A percentile compares a stretch with the other conserved stretches of the same genome.
Evolutionary conservation across 805 yeast species (phyloP).

Genomic region (Torulaspora franciscae): DNA sequence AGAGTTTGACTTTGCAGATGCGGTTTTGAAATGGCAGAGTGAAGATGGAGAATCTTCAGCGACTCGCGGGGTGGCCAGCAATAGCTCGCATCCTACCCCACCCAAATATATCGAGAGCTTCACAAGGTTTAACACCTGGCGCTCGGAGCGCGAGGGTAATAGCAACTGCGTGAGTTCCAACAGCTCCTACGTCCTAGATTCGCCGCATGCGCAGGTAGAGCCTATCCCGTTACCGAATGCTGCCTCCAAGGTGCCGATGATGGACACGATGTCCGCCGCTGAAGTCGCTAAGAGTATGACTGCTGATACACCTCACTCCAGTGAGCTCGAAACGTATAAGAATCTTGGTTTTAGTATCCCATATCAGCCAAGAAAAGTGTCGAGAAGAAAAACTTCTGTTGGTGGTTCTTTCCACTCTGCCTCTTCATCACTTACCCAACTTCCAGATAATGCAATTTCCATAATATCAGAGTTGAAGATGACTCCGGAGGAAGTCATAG

Average conservation of each 20-base stretch:
- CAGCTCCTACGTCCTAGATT: conserved; percentile 25
- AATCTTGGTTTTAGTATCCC: background rate
- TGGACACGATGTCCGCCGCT: conserved; percentile 16
- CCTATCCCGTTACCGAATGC: conserved; percentile 38
- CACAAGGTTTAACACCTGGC: conserved; percentile 14
- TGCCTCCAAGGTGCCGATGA: conserved; percentile 4
- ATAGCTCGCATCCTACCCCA: conserved; percentile 3
- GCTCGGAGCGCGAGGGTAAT: conserved; percentile 7
- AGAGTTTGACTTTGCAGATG: conserved; percentile 53
- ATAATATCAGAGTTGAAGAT: conserved; percentile 17
- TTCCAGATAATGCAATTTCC: conserved; percentile 16
- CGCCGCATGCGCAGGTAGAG: conserved; percentile 34
- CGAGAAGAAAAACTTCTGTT: conserved; percentile 12
- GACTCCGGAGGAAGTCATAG: conserved; percentile 31
- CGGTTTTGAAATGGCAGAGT: conserved; percentile 45
- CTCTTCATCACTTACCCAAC: conserved; percentile 17
- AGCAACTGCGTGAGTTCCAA: conserved; percentile 12
- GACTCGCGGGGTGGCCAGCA: background rate
- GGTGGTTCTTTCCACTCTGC: conserved; percentile 18
- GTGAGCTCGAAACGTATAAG: background rate
- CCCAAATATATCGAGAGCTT: conserved; percentile 3
- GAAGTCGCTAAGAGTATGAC: conserved; percentile 1
- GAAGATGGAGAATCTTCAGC: conserved; percentile 6
- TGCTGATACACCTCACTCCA: background rate
- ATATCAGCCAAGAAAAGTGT: conserved; percentile 3